These are phyloP conservation scores for Sporothrix humicola DNA, from an alignment of 2,329 filamentous ascomycete species.

Conservation along the genomic window DNA sequence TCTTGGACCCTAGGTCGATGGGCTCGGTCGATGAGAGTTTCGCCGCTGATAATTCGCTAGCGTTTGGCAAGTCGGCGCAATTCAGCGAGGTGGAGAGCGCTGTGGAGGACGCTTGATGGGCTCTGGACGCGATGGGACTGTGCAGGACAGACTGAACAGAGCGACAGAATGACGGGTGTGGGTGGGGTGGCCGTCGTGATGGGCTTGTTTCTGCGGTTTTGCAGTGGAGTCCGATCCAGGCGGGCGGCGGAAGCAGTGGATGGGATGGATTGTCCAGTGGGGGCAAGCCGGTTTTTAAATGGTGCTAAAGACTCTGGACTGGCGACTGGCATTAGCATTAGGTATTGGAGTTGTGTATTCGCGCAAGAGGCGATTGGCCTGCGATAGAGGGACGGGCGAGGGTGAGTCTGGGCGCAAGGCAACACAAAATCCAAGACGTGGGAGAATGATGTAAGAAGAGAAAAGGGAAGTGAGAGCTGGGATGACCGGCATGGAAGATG, in stretches of 20 bases:
- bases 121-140: constrained; percentile 11
- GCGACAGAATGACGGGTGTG: background rate
- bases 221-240: constrained; percentile 26
- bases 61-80: constrained; percentile 3
- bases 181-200: constrained; percentile 16
- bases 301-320: constrained; percentile 21
- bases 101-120: constrained; percentile 15
- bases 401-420: background rate
- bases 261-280: constrained; percentile 22
- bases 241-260: constrained; percentile 32
- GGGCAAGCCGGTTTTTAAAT: constrained; percentile 23
- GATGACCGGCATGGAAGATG: constrained; percentile 12
- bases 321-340: constrained; percentile 31
- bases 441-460: constrained; percentile 11
- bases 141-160: background rate
- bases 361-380: constrained; percentile 28
- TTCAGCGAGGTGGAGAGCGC: background rate
- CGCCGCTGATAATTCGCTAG: constrained; percentile 17
- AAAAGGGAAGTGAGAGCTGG: background rate
- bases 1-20: no score
- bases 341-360: constrained; percentile 32
- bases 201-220: constrained; percentile 1
- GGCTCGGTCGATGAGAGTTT: constrained; percentile 10
- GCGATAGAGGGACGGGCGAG: constrained; percentile 24
- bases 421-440: constrained; percentile 12